Evolutionary conservation across 2,329 filamentous ascomycete species (phyloP).

Genomic region (Amauroascus niger): DNA sequence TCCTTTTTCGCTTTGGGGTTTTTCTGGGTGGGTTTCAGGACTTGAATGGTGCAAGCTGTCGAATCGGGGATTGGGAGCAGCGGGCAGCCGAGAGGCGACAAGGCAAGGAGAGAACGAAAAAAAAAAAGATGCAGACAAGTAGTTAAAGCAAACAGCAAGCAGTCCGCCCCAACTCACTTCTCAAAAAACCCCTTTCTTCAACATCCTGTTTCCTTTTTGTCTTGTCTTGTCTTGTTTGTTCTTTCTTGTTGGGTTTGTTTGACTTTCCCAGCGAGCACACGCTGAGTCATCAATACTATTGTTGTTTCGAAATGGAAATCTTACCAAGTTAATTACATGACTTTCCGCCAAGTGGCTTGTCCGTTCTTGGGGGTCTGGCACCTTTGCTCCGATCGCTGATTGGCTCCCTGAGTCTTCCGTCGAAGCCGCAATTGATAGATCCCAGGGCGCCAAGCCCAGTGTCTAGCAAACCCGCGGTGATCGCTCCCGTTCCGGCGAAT

Average conservation of each 20-base stretch:
- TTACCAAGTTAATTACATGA: neutral
- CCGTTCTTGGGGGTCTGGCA: neutral
- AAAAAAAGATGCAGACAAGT: too few species aligned
- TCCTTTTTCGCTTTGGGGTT: neutral
- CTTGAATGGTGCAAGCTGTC: too few species aligned
- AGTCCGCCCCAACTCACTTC: too few species aligned
- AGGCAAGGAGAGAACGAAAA: too few species aligned
- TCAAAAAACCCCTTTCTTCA: too few species aligned
- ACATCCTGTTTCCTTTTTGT: too few species aligned
- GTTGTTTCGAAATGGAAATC: neutral
- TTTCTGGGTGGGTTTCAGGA: neutral
- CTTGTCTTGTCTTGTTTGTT: neutral
- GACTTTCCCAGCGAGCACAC: too few species aligned
- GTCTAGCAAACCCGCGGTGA: neutral
- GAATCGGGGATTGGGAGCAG: neutral
- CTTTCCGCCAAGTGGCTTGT: conserved; percentile 8
- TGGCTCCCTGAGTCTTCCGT: conserved; percentile 1
- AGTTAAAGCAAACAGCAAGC: too few species aligned
- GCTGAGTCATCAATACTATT: too few species aligned
- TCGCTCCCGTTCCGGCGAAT: neutral
- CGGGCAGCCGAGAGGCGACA: too few species aligned
- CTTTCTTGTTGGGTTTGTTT: too few species aligned
- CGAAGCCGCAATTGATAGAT: conserved; percentile 1
- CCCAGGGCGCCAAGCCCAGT: conserved; percentile 1
- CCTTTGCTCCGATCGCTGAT: neutral